Evolutionary conservation across 2,329 filamentous ascomycete species (phyloP), one percentile per base, ranked within the genome.

Genomic region (Colletotrichum chrysophilum): DNA sequence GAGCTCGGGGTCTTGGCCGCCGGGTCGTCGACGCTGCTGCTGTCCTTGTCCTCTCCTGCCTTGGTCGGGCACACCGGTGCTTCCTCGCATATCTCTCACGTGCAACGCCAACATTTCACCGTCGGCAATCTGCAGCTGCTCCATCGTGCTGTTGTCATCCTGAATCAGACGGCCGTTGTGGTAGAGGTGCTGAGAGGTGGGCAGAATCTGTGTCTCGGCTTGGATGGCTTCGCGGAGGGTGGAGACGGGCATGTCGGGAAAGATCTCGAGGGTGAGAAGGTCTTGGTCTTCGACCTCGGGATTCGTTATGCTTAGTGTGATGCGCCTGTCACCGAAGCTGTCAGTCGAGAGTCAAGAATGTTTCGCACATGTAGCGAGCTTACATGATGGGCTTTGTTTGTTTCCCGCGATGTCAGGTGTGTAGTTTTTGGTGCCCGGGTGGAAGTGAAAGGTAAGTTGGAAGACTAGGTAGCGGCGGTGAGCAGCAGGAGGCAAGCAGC

Each of bases 21-120:
- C 80, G 69, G 71, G 82, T 78, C 79, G 80, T 74, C 82, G 83
- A 67, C 78, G 79, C 77, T 83, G 82, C 38, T 83, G 84, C 64
- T 83, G 84, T 61, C 83, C 83, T 60, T 83, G 84, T 61, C 83
- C 83, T 60, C 85, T 82, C 66, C 84, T 85, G 67, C 85, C 83
- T 65, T 78, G 78, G 52, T 79, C 77, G 13, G 86, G 81, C 28
- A 87, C 82, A 64, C 85, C 84, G 43, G 87, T 87, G 80, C 82
- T 88, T 78, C 88, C 88, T 68, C 87, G 86, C 86, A 89, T 90
- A 79, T 92, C 89, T 76, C 91, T 86, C 76, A 98, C 93, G 82
- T 98, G 94, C 79, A 98, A 91, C 34, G 94, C 95, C 78, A 99
- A 88, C 94, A 99, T 96, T 82, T 98, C 97, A 71, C 95, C 95